A percentile compares a stretch with the other conserved stretches of the same genome.
phyloP scores from a whole-genome alignment of 2,329 filamentous ascomycete species.

The Fusarium tjaetaba region DNA sequence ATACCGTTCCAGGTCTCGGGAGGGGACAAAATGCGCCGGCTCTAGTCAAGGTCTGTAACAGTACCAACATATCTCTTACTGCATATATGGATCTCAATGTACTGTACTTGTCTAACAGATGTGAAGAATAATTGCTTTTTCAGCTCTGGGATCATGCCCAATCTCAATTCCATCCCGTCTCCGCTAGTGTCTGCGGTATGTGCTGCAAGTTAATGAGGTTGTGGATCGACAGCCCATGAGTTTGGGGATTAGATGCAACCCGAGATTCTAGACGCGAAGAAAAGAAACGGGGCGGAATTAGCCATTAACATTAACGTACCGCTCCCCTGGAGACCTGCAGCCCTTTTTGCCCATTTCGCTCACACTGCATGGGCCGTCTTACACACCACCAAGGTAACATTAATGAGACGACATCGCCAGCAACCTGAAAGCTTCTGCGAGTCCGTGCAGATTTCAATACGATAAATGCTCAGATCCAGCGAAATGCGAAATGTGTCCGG shows the following conservation, averaged over 20 bases:
- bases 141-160: conserved; percentile 20
- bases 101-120: not conserved
- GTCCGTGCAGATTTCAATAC: conserved; percentile 4
- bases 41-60: not conserved
- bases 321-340: not conserved
- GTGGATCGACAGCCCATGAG: conserved; percentile 20
- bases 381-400: conserved; percentile 13
- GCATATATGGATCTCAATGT: not conserved
- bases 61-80: not conserved
- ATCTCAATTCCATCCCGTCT: conserved; percentile 21
- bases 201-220: conserved; percentile 31
- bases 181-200: conserved; percentile 16
- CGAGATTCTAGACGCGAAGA: not conserved
- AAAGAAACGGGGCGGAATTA: conserved; percentile 16
- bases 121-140: conserved; percentile 35
- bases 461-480: conserved; percentile 13
- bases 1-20: conserved; percentile 7
- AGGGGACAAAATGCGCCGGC: not conserved
- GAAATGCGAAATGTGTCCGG: conserved; percentile 19
- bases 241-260: conserved; percentile 12
- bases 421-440: not conserved
- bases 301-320: not conserved
- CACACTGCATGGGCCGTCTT: not conserved
- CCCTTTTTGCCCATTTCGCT: not conserved
- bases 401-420: conserved; percentile 12